These are phyloP conservation scores for Pezicula neosporulosa DNA, from an alignment of 2,329 filamentous ascomycete genomes.

Conservation along the genomic window DNA sequence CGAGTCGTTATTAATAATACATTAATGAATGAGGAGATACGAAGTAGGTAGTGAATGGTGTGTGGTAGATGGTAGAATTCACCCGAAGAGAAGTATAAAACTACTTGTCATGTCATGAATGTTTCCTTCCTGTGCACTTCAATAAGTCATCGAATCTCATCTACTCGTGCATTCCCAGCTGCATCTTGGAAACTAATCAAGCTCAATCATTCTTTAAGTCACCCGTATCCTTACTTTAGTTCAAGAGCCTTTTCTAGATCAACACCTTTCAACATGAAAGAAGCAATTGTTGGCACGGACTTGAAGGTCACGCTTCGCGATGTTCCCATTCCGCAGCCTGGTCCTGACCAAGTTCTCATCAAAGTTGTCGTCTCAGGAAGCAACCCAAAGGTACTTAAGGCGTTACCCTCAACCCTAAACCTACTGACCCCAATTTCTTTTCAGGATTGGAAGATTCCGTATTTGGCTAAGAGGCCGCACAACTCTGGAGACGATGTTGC, in stretches of 20 bases:
- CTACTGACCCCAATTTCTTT: background rate
- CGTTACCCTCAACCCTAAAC: background rate
- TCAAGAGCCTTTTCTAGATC: too few species aligned
- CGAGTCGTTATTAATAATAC: too few species aligned
- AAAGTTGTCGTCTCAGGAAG: conserved; percentile 28
- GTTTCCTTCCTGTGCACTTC: background rate
- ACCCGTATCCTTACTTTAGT: too few species aligned
- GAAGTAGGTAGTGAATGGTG: background rate
- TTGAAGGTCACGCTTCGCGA: conserved; percentile 23
- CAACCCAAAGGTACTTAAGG: conserved; percentile 18
- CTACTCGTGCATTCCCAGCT: too few species aligned
- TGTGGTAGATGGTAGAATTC: background rate
- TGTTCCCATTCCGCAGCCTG: conserved; percentile 26
- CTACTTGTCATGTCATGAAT: background rate
- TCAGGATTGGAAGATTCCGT: conserved; percentile 25
- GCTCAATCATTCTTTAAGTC: too few species aligned
- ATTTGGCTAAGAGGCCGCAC: conserved; percentile 6
- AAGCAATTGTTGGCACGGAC: conserved; percentile 24
- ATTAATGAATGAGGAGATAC: too few species aligned
- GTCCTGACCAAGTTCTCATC: conserved; percentile 27
- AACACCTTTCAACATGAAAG: conserved; percentile 23
- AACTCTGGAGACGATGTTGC: conserved; percentile 32
- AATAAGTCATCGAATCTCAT: background rate
- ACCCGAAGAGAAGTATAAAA: too few species aligned
- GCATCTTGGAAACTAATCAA: too few species aligned